Evolutionary conservation across 352 stramenopile genomes (phyloP), one percentile per base, ranked within the genome.

Genomic region (Pythium vanterpoolii): DNA sequence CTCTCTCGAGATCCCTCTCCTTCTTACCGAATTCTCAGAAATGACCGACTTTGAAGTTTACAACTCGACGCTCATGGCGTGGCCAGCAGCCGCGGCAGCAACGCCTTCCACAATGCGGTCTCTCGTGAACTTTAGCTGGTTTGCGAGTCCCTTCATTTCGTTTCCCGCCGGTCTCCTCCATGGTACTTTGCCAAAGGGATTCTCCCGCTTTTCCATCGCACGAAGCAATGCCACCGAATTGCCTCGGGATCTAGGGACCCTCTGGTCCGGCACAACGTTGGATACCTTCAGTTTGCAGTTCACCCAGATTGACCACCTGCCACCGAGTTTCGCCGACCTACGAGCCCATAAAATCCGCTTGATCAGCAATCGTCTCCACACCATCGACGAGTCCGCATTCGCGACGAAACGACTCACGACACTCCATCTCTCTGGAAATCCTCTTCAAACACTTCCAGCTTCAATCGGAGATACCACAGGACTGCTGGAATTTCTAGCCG

Each of bases 201-300:
- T 63, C 13, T 16, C 43, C 10, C 46, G 61, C n/a, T 56, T 68
- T 14, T 43, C 31, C 1, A 55, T 68, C n/a, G 45, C 26, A 24
- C 42, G 24, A 42, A 60, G 46, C 38, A 68, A 68, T 26, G 5
- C 56, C 24, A 60, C 61, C 3, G 38, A 58, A 23, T 21, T 68
- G 16, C 61, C 61, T 7, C 53, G 51, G 4, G 26, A 62, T 21
- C 19, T 68, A 6, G 54, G 61, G 27, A 28, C n/a, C 2, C 19
- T 56, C 4, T 68, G 61, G 61, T 2, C 31, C 4, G 21, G 34
- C 18, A 45, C 18, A 13, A 6, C 44, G 4, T 27, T 68, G 2
- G 54, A 68, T 39, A 1, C 56, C 16, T 47, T 68, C 47, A 68
- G 48, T 30, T 14, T 68, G 4, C 53, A 68, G 42, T 58, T 56